A percentile compares a stretch with the other conserved stretches of the same genome.
Conservation (phyloP, 2,329 filamentous ascomycete genomes). For the Beauveria pseudobassiana region DNA sequence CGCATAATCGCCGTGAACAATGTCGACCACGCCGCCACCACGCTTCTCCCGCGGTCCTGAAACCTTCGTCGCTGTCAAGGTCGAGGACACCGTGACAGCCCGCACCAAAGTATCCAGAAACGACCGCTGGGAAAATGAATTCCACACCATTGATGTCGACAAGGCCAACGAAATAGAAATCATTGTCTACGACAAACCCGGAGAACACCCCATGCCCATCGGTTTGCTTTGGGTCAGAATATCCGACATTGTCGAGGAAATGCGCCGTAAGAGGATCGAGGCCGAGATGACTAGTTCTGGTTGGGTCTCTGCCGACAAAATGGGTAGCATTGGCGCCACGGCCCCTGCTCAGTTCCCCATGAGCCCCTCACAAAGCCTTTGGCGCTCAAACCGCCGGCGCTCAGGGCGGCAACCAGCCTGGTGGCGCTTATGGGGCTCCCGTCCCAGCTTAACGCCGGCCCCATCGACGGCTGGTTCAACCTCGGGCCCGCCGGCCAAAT, state of each 20-base stretch:
- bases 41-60: conserved; percentile 86
- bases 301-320: conserved; percentile 96
- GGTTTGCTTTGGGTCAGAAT: conserved; percentile 94
- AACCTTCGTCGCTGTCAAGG: conserved; percentile 93
- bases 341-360: conserved; percentile 53
- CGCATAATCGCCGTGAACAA: conserved; percentile 85
- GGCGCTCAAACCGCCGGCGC: conserved; percentile 27
- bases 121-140: conserved; percentile 87
- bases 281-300: conserved; percentile 89
- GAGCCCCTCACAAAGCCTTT: conserved; percentile 39
- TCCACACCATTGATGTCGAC: conserved; percentile 87
- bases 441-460: conserved; percentile 47
- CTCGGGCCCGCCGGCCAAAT: conserved; percentile 91
- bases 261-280: conserved; percentile 95
- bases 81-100: conserved; percentile 87
- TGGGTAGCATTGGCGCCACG: conserved; percentile 53
- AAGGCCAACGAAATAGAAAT: conserved; percentile 98
- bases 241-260: conserved; percentile 94
- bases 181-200: conserved; percentile 92
- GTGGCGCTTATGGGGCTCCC: conserved; percentile 31
- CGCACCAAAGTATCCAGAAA: conserved; percentile 77
- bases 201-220: conserved; percentile 85
- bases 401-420: conserved; percentile 16
- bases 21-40: conserved; percentile 83
- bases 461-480: conserved; percentile 94